Base-by-base conservation (phyloP, 495 filamentous ascomycete genomes). In the Hypoxylon intermedium region DNA sequence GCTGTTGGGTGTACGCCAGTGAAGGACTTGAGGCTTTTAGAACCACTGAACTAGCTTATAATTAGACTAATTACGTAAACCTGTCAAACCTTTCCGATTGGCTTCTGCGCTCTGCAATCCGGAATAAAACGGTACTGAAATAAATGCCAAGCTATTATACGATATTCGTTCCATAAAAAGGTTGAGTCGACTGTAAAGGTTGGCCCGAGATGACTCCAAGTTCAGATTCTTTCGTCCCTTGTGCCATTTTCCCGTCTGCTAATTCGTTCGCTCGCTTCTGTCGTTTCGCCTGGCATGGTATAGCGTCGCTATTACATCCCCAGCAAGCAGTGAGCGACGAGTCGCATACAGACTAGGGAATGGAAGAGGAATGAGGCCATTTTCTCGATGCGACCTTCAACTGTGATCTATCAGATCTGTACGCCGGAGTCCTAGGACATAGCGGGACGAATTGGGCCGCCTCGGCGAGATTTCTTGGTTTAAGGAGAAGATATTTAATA, bases 401-500 rank as follows among this genome's bases (percentile, higher is more conserved):
- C 20, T 37, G n/a, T 34, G 42, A 58, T 38, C 19, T 41, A 36
- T 52, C 41, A 57, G 34, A 47, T 42, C 30, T 37, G 34, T 33
- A 13, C n/a, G 15, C 15, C 18, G 44, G n/a, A 16, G 15, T 11
- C n/a, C 13, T 19, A 48, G 23, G 30, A 21, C 41, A 45, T 9
- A 23, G 40, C 23, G 23, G 43, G 16, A 4, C 13, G n/a, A 9
- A 13, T 36, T 37, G 9, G 51, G 12, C 16, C 21, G 38, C 48
- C 31, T n/a, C 13, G 40, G 34, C 15, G 26, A 23, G 23, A 30
- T 30, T 18, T 38, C 53, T n/a, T n/a, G n/a, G n/a, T n/a, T n/a
- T n/a, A n/a, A n/a, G n/a, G n/a, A n/a, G 7, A 49, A 50, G 9
- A 44, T 51, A 51, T 62, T 54, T 47, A 46, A 45, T 24, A 15